Base-by-base conservation (phyloP, 2,329 filamentous ascomycete species). In the Fusarium mundagurra region DNA sequence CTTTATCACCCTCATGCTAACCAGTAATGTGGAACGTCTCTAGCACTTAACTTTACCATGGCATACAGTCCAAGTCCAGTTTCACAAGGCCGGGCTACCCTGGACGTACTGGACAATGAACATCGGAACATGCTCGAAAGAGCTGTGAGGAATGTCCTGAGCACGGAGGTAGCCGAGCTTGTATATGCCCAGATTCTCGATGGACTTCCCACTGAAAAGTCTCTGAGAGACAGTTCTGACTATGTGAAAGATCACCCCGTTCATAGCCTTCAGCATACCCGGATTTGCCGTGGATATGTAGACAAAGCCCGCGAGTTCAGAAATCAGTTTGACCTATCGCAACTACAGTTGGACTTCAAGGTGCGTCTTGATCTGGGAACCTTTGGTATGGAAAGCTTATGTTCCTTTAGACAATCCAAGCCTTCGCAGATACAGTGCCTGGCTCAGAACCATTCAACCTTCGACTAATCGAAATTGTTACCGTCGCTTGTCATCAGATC, bases 171-270 rank as follows among this genome's bases (percentile, higher is more conserved):
- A 9, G 51, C 72, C 10, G 67, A 72, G 11, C 45, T 14, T 0
- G 34, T 55, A 9, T 69, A 57, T 11, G 68, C 68, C 5, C 59
- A 74, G 9, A 69, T 74, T 5, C 41, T 74, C 0, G 72, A 74
- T 17, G 71, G 72, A 3, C 38, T 74, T 8, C 72, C 71, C 0
- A 69, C 27, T 4, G 36, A 53, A 41, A 13, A 41, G 6, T 48
- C 61, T 5, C 4, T 47, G 1, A 34, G 5, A 13, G 58, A 57
- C 7, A 58, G 41, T 22, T 59, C 45, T 1, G 3, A 16, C 10
- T 61, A 31, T 18, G n/a, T 59, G 0, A 6, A 44, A 5, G 63
- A 62, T 10, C 69, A 69, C 2, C 71, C 48, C 0, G 61, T 61
- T 1, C 13, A 41, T 18, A 34, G 5, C 8, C 39, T 58, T 2